Evolutionary conservation across 225 moss, liverwort and hornwort genomes (phyloP).

Genomic region (Polytrichum formosum): DNA sequence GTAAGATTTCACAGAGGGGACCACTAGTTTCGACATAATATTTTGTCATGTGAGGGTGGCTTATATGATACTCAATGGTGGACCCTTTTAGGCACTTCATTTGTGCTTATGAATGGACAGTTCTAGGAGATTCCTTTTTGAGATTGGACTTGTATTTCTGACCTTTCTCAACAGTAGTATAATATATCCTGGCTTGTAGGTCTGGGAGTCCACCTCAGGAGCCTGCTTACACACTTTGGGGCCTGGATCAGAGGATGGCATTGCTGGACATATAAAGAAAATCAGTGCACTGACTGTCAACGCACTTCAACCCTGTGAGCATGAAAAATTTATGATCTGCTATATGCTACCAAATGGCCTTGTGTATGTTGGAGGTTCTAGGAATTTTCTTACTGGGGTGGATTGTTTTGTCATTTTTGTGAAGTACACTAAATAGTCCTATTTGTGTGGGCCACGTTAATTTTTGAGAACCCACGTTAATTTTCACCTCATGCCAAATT

Average conservation of each 20-base stretch:
- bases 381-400: too few species aligned
- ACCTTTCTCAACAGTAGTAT: too few species aligned
- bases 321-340: neutral
- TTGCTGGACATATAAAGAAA: conserved; percentile 73
- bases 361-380: too few species aligned
- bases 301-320: conserved; percentile 66
- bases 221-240: conserved; percentile 72
- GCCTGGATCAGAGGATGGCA: conserved; percentile 60
- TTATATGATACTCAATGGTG: neutral
- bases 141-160: neutral
- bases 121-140: neutral
- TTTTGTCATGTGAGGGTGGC: too few species aligned
- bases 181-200: conserved; percentile 23
- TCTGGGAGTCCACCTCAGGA: conserved; percentile 74
- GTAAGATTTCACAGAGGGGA: conserved; percentile 16
- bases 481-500: too few species aligned
- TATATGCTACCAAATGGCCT: too few species aligned
- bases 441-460: too few species aligned
- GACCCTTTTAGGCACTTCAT: neutral
- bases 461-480: too few species aligned
- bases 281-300: conserved; percentile 82
- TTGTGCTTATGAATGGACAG: neutral
- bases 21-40: neutral
- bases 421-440: too few species aligned
- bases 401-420: neutral